Evolutionary conservation across 2,329 filamentous ascomycete genomes (phyloP).

Genomic region (Alternaria consortialis): DNA sequence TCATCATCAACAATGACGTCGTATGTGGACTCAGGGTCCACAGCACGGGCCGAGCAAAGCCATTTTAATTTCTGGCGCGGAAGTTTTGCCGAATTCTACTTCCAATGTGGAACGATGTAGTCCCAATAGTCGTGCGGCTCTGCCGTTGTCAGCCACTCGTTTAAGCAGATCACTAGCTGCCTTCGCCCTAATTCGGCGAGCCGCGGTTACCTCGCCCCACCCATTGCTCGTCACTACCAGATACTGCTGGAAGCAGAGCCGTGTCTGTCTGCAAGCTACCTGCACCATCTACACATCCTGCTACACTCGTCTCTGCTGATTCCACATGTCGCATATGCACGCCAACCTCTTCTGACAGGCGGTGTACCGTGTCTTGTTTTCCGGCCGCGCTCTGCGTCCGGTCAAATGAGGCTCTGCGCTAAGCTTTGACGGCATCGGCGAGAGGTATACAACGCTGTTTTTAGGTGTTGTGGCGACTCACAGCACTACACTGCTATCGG

Average conservation of each 20-base stretch:
- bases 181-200: constrained; percentile 30
- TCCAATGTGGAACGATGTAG: constrained; percentile 8
- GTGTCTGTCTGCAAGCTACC: constrained; percentile 23
- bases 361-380: constrained; percentile 24
- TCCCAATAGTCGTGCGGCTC: constrained; percentile 20
- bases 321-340: constrained; percentile 20
- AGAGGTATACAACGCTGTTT: constrained; percentile 17
- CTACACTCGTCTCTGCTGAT: constrained; percentile 18
- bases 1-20: constrained; percentile 39
- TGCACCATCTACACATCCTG: constrained; percentile 14
- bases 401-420: constrained; percentile 31
- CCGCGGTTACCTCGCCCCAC: constrained; percentile 26
- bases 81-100: constrained; percentile 17
- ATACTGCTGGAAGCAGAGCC: constrained; percentile 7
- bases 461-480: constrained; percentile 36
- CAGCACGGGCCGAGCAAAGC: constrained; percentile 22
- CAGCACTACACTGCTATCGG: constrained; percentile 28
- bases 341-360: constrained; percentile 17
- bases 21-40: constrained; percentile 40
- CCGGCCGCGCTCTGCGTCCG: constrained; percentile 36
- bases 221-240: constrained; percentile 28
- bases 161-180: constrained; percentile 6
- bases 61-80: constrained; percentile 3
- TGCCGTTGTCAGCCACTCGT: constrained; percentile 18
- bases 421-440: constrained; percentile 27